Percentiles rank a stretch among this genome's conserved stretches.
Evolutionary conservation across 306 rosid genomes (phyloP).

Genomic region (Fagus sylvatica): DNA sequence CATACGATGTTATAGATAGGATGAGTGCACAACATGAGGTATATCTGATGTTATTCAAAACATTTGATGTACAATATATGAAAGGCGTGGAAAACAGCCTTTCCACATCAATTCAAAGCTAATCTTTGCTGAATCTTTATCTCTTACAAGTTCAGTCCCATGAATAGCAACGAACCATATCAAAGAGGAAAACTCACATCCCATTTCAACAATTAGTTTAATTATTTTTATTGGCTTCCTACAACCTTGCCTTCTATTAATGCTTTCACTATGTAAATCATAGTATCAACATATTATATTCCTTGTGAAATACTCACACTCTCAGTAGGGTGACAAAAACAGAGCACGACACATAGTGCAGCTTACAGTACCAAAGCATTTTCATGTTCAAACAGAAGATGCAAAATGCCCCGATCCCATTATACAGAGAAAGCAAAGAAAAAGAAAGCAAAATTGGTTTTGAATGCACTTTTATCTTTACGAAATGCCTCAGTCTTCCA

Average conservation of each 20-base stretch:
- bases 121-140: background rate
- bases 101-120: background rate
- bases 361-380: no score
- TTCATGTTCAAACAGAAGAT: no score
- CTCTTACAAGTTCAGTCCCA: background rate
- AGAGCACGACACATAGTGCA: no score
- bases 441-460: background rate
- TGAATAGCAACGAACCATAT: background rate
- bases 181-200: background rate
- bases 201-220: background rate
- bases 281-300: background rate
- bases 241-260: background rate
- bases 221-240: background rate
- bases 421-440: background rate
- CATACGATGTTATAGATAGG: slow-evolving; percentile 7
- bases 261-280: background rate
- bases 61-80: background rate
- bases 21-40: background rate
- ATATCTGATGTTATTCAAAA: background rate
- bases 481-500: background rate
- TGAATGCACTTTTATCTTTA: background rate
- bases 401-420: background rate
- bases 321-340: background rate
- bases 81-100: background rate
- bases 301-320: background rate